phyloP scores from a whole-genome alignment of 2,329 filamentous ascomycete species.

The Scytalidium sp. region DNA sequence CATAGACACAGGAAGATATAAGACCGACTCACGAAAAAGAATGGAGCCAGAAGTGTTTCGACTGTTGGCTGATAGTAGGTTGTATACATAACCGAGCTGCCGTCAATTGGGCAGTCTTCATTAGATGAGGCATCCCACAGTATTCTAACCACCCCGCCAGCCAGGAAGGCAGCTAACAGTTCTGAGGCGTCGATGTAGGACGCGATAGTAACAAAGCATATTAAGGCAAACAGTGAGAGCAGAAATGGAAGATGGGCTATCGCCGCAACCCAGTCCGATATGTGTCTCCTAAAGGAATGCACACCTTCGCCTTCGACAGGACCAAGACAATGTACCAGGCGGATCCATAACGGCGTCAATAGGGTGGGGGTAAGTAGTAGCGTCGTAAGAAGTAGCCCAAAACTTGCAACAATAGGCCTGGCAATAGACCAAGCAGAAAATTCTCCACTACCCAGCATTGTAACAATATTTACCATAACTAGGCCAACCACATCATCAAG shows the following conservation, averaged over 20 bases:
- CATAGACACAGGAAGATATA: neutral
- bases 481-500: conserved; percentile 78
- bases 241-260: conserved; percentile 16
- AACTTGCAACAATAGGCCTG: conserved; percentile 25
- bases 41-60: conserved; percentile 49
- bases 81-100: conserved; percentile 16
- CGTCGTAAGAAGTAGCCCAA: conserved; percentile 17
- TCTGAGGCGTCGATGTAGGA: conserved; percentile 46
- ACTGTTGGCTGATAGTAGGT: conserved; percentile 21
- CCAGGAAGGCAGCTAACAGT: conserved; percentile 48
- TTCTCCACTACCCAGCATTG: conserved; percentile 49
- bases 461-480: conserved; percentile 74
- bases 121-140: conserved; percentile 31
- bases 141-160: conserved; percentile 43
- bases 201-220: conserved; percentile 19
- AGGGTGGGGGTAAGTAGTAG: conserved; percentile 10
- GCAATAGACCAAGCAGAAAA: conserved; percentile 32
- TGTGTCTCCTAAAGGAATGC: neutral
- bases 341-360: conserved; percentile 12
- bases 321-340: neutral
- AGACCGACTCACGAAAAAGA: conserved; percentile 55
- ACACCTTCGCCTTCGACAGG: neutral
- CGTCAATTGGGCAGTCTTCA: neutral
- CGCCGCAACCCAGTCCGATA: neutral
- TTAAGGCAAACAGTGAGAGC: conserved; percentile 11